Conservation (phyloP, 768 basidiomycete species). For the Serendipita sp. region DNA sequence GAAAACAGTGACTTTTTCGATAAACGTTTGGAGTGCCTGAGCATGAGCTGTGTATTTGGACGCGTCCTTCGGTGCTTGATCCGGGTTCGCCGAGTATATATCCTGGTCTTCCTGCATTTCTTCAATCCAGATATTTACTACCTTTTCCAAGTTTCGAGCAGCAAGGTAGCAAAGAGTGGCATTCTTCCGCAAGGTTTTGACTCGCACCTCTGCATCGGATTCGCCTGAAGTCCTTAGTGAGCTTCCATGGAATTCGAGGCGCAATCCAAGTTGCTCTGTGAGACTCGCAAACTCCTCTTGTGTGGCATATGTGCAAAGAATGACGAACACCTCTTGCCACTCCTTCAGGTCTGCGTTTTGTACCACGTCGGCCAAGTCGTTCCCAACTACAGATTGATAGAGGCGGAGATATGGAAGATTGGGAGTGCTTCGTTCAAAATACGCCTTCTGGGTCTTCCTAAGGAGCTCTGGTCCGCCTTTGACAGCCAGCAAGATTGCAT, state of each 20-base stretch:
- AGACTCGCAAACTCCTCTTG: conserved; percentile 75
- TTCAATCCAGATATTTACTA: conserved; percentile 84
- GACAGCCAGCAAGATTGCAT: conserved; percentile 86
- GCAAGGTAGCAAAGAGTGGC: conserved; percentile 91
- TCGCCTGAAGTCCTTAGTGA: conserved; percentile 37
- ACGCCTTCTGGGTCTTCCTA: conserved; percentile 76
- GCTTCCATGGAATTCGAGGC: conserved; percentile 74
- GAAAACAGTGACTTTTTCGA: conserved; percentile 96
- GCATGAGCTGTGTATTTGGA: conserved; percentile 69
- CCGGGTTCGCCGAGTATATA: conserved; percentile 18
- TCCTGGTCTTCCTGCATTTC: conserved; percentile 66
- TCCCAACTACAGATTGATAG: conserved; percentile 84
- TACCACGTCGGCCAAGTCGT: conserved; percentile 85
- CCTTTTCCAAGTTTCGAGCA: conserved; percentile 70
- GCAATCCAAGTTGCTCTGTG: conserved; percentile 78
- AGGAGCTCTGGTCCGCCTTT: conserved; percentile 81
- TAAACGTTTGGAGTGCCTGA: conserved; percentile 76
- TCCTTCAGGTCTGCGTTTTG: conserved; percentile 90
- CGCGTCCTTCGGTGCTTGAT: conserved; percentile 13
- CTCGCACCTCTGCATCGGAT: conserved; percentile 27
- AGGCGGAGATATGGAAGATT: conserved; percentile 77
- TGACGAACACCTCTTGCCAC: conserved; percentile 95
- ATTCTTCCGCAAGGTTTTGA: conserved; percentile 54
- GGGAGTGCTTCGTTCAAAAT: conserved; percentile 71
- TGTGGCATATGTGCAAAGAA: conserved; percentile 84